Evolutionary conservation across 306 rosid genomes (phyloP).

Genomic region (Clitoria ternatea): DNA sequence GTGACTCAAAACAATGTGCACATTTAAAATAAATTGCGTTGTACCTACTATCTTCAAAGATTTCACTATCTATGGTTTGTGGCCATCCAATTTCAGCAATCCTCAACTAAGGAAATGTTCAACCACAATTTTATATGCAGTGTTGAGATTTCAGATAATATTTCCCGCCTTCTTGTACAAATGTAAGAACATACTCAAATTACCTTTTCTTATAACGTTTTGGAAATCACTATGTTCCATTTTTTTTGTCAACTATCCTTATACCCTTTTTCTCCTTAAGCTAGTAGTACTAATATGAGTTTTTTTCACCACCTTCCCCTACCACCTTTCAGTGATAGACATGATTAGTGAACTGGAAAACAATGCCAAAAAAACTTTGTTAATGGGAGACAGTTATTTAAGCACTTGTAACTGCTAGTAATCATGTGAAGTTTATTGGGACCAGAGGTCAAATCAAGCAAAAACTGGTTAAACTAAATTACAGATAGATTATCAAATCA

Average conservation of each 20-base stretch:
- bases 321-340: not conserved
- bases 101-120: not conserved
- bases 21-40: too few species aligned
- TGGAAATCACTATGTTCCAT: not conserved
- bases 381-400: conserved; percentile 8
- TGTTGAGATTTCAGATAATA: not conserved
- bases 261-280: not conserved
- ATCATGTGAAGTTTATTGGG: conserved; percentile 43
- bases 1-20: too few species aligned
- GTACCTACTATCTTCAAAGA: too few species aligned
- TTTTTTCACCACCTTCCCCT: not conserved
- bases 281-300: too few species aligned
- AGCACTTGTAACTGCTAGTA: not conserved
- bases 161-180: not conserved
- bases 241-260: not conserved
- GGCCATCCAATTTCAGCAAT: too few species aligned
- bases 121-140: not conserved
- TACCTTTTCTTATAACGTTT: not conserved
- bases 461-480: not conserved
- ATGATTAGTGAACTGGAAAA: not conserved
- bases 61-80: too few species aligned
- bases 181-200: not conserved
- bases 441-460: conserved; percentile 28
- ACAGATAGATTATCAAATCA: conserved; percentile 22
- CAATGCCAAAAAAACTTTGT: not conserved